phyloP scores from a whole-genome alignment of 2,329 filamentous ascomycete species.

The Tothia fuscella region DNA sequence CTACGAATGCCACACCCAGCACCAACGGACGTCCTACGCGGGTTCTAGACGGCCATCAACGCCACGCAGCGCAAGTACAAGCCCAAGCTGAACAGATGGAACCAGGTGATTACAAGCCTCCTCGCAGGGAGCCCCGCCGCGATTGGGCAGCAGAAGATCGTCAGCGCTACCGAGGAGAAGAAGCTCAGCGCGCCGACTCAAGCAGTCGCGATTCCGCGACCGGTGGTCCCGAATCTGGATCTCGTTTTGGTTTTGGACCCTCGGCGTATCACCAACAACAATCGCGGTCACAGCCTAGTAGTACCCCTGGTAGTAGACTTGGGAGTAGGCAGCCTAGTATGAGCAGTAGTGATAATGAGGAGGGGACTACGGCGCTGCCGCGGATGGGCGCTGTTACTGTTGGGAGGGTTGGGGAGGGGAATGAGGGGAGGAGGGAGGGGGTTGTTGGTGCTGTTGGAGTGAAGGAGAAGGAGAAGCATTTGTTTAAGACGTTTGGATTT shows the following conservation, averaged over 20 bases:
- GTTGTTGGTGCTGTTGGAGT: neutral
- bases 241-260: neutral
- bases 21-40: conserved; percentile 5
- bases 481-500: conserved; percentile 1
- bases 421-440: neutral
- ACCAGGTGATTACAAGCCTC: conserved; percentile 1
- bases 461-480: conserved; percentile 4
- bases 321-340: conserved; percentile 1
- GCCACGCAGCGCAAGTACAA: conserved; percentile 6
- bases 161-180: conserved; percentile 3
- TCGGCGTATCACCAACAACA: neutral
- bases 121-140: conserved; percentile 1
- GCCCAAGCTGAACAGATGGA: conserved; percentile 3
- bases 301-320: conserved; percentile 1
- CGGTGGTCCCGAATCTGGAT: neutral
- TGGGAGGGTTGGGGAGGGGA: neutral
- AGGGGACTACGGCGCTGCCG: conserved; percentile 8
- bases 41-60: neutral
- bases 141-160: conserved; percentile 8
- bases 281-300: neutral
- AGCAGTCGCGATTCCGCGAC: neutral
- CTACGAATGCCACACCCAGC: neutral
- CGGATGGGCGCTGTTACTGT: conserved; percentile 4
- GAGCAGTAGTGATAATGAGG: conserved; percentile 4
- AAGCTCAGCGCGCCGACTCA: neutral